These are phyloP conservation scores for Kluyveromyces starmeri DNA, from an alignment of 805 yeast genomes.

Conservation along the genomic window DNA sequence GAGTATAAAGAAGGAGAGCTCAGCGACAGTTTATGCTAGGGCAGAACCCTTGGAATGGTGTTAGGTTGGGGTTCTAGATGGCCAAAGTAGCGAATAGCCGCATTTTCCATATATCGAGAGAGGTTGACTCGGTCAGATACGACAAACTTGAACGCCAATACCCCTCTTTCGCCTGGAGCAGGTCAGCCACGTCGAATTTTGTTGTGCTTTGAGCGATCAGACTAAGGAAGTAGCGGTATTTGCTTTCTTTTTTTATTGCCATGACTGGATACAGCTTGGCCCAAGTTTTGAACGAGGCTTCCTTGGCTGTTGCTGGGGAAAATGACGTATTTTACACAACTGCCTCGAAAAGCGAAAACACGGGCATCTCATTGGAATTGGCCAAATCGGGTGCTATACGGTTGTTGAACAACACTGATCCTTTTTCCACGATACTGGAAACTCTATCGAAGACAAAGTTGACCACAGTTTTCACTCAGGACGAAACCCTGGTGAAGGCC, in stretches of 20 bases:
- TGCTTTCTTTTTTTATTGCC: background rate
- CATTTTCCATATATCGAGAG: too few relatives aligned
- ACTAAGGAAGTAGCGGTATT: too few relatives aligned
- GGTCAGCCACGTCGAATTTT: too few relatives aligned
- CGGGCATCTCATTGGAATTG: conserved; percentile 8
- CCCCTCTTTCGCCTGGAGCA: too few relatives aligned
- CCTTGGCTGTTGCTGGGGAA: conserved; percentile 4
- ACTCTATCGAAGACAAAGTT: conserved; percentile 15
- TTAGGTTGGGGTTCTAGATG: too few relatives aligned
- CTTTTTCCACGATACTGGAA: conserved; percentile 20
- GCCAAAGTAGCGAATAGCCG: too few relatives aligned
- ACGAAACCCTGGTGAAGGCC: conserved; percentile 44
- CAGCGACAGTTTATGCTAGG: too few relatives aligned
- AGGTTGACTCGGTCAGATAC: too few relatives aligned
- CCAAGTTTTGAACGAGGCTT: conserved; percentile 10
- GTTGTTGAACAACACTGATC: conserved; percentile 24
- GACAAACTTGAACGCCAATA: too few relatives aligned
- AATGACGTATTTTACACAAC: conserved; percentile 17
- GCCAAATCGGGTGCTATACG: conserved; percentile 13
- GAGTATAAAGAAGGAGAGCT: too few relatives aligned
- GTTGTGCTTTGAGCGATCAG: too few relatives aligned
- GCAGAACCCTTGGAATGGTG: too few relatives aligned
- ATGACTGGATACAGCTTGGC: conserved; percentile 4
- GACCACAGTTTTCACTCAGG: conserved; percentile 44
- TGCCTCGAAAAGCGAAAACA: conserved; percentile 12